A percentile compares a stretch with the other conserved stretches of the same genome.
Evolutionary conservation across 192 early-diverging fungal genomes (phyloP).

Genomic region (Spizellomyces punctatus): DNA sequence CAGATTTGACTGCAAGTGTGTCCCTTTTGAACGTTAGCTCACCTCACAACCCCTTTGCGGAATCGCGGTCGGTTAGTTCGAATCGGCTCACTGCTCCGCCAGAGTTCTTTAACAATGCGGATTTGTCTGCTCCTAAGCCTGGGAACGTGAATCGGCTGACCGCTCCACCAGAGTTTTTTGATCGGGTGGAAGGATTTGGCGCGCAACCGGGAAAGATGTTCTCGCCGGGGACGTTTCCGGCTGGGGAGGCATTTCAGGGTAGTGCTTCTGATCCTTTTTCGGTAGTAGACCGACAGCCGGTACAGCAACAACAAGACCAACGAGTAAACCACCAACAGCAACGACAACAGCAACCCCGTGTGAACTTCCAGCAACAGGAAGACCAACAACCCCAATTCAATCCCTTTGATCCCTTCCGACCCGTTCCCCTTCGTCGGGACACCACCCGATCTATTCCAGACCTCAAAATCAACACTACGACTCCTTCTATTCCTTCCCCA

Average conservation of each 20-base stretch:
- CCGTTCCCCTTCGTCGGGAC: slow-evolving; percentile 10
- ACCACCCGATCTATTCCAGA: slow-evolving; percentile 23
- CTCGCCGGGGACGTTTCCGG: not conserved
- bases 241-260: not conserved
- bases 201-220: not conserved
- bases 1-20: not conserved
- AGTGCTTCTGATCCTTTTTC: not conserved
- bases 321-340: not conserved
- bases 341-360: not conserved
- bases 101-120: slow-evolving; percentile 12
- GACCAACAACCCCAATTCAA: not conserved
- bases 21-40: slow-evolving; percentile 4
- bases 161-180: slow-evolving; percentile 16
- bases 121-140: not conserved
- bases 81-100: slow-evolving; percentile 25
- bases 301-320: not conserved
- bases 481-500: slow-evolving; percentile 5
- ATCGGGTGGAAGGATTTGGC: not conserved
- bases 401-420: slow-evolving; percentile 20
- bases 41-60: slow-evolving; percentile 20
- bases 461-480: slow-evolving; percentile 15
- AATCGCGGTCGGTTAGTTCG: not conserved
- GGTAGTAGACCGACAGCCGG: not conserved
- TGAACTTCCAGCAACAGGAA: not conserved
- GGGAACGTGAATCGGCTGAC: slow-evolving; percentile 12